Conservation (phyloP, 495 filamentous ascomycete genomes). For the Podospora conica region DNA sequence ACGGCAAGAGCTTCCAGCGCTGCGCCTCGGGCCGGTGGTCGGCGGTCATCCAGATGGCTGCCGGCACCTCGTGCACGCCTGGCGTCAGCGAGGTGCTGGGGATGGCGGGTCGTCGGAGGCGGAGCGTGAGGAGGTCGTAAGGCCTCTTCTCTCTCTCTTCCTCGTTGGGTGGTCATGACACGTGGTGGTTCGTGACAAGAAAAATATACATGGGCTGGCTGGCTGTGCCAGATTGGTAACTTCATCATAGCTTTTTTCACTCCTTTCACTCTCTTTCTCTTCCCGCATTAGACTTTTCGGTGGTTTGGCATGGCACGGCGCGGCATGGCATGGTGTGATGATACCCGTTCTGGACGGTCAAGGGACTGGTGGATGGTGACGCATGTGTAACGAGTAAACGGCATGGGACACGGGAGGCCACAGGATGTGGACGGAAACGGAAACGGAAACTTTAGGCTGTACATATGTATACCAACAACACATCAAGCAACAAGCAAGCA, state of each 20-base stretch:
- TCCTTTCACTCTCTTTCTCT: not conserved
- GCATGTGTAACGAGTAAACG: no score
- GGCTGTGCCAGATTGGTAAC: not conserved
- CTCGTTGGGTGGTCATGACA: not conserved
- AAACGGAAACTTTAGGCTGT: not conserved
- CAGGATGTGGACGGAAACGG: not conserved
- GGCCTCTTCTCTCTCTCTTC: no score
- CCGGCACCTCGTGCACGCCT: conserved; percentile 53
- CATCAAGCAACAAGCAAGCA: not conserved
- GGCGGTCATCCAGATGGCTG: conserved; percentile 43
- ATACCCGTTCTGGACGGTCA: not conserved
- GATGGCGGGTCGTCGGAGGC: conserved; percentile 13
- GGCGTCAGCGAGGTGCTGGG: conserved; percentile 45
- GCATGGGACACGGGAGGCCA: no score
- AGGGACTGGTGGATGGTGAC: no score
- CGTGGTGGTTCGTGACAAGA: no score
- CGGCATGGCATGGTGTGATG: not conserved
- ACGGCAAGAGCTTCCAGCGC: conserved; percentile 54
- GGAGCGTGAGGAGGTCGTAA: not conserved
- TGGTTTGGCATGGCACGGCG: not conserved
- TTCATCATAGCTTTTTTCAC: no score
- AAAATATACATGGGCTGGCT: not conserved
- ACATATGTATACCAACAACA: not conserved
- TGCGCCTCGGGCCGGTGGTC: conserved; percentile 62
- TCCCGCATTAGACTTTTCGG: not conserved